Percentiles rank a stretch among this genome's conserved stretches.
phyloP scores from a whole-genome alignment of 176 grass and related monocot species.

The Ananas comosus region DNA sequence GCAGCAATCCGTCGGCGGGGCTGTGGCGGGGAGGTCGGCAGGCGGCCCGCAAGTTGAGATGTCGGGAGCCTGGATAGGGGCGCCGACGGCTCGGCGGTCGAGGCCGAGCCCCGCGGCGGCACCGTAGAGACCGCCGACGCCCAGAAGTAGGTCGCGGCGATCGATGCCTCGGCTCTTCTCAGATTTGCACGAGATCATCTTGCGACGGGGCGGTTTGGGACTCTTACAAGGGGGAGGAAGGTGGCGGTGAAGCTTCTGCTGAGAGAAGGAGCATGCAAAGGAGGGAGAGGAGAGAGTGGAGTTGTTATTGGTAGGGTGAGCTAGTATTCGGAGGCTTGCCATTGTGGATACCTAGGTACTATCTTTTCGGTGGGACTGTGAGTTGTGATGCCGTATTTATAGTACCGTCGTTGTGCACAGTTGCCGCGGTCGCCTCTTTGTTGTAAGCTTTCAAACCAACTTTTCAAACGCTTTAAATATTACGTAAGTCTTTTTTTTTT shows the following conservation, averaged over 20 bases:
- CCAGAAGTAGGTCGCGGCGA: conserved; percentile 54
- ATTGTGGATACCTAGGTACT: not conserved
- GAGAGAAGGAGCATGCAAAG: conserved; percentile 23
- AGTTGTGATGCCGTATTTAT: too few relatives aligned
- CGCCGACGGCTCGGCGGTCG: conserved; percentile 14
- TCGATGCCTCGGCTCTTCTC: conserved; percentile 4
- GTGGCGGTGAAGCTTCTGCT: not conserved
- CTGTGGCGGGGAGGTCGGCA: conserved; percentile 19
- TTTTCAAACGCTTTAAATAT: too few relatives aligned
- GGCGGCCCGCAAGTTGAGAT: conserved; percentile 26
- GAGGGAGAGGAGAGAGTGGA: conserved; percentile 1
- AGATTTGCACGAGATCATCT: conserved; percentile 26
- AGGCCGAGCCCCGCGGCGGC: conserved; percentile 23
- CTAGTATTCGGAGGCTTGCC: not conserved
- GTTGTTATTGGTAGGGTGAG: not conserved
- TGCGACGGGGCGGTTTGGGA: not conserved
- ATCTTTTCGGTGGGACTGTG: too few relatives aligned
- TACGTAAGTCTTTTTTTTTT: too few relatives aligned
- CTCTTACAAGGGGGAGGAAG: not conserved
- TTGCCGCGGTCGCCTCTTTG: too few relatives aligned
- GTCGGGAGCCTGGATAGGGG: conserved; percentile 48
- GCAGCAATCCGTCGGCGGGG: conserved; percentile 33
- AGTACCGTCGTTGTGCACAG: too few relatives aligned
- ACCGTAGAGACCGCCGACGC: conserved; percentile 32
- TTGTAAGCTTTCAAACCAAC: too few relatives aligned